Evolutionary conservation across 441 rosid genomes (phyloP), one percentile per base, ranked within the genome.

Genomic region (Pelargonium exstipulatum): DNA sequence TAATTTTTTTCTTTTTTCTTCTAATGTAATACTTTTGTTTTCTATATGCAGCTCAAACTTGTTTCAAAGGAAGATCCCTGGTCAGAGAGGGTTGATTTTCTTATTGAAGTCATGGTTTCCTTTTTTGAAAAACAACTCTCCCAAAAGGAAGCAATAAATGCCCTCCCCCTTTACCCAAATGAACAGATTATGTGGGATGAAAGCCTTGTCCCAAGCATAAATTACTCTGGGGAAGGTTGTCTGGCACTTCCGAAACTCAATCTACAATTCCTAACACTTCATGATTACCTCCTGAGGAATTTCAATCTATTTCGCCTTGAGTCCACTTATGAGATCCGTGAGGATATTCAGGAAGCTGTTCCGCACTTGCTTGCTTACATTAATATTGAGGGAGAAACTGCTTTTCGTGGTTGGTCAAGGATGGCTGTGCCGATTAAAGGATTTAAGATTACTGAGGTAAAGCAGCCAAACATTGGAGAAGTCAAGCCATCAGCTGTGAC

Each of bases 121-220:
- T 89, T 86, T 77, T 95, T 95, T 76, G 97, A 86, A 80, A 95
- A 88, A 79, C 97, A 92, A 66, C 91, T 84, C 73, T 95, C 99
- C 69, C 99, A 95, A 74, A 95, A 90, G 74, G 99, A 95, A 86
- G 92, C 99, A 57, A 92, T 95, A 79, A 95, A 95, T 84, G 96
- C 99, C 35, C 93, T 95, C 66, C 99, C 99, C 4, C 88, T 95
- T 57, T 95, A 95, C 82, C 99, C 99, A 61, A 92, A 95, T 73
- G 99, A 95, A 87, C 99, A 89, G 79, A 89, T 95, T 70, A 95
- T 95, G 99, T 95, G 99, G 99, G 97, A 95, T 77, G 99, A 95
- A 82, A 95, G 99, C 61, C 82, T 95, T 77, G 97, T 95, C 58
- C 99, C 99, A 4, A 95, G 97, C 84, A 95, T 95, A 74, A 95